Conservation (phyloP, 305 asterid genomes). For the Fraxinus sp. region DNA sequence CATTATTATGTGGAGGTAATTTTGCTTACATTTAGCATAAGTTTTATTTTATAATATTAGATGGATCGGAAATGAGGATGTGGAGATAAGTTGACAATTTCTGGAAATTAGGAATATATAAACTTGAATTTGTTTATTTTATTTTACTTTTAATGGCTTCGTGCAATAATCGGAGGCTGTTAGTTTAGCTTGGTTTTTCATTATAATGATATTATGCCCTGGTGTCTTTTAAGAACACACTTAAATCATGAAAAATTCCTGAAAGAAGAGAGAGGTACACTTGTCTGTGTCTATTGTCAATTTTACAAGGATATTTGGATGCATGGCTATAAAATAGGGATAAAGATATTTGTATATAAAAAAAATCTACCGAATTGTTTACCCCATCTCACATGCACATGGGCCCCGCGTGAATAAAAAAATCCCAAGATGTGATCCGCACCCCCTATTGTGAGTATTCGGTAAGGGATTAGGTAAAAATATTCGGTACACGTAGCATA, state of each 20-base stretch:
- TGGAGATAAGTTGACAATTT: slow-evolving; percentile 5
- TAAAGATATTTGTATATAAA: too few relatives aligned
- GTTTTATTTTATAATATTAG: not conserved
- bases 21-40: not conserved
- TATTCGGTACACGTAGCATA: too few relatives aligned
- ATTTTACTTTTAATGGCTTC: not conserved
- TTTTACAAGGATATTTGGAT: not conserved
- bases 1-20: slow-evolving; percentile 1
- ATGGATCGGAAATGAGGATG: not conserved
- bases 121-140: not conserved
- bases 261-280: not conserved
- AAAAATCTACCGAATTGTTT: too few relatives aligned
- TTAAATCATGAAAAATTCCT: not conserved
- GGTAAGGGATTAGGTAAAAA: too few relatives aligned
- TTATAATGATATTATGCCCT: not conserved
- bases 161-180: not conserved
- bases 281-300: not conserved
- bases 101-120: not conserved
- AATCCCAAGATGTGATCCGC: too few relatives aligned
- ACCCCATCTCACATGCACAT: too few relatives aligned
- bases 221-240: not conserved
- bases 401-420: too few relatives aligned
- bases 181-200: not conserved
- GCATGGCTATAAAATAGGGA: not conserved
- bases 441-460: not conserved